phyloP scores from a whole-genome alignment of 2,329 filamentous ascomycete species.

The Teratosphaeria zuluensis region DNA sequence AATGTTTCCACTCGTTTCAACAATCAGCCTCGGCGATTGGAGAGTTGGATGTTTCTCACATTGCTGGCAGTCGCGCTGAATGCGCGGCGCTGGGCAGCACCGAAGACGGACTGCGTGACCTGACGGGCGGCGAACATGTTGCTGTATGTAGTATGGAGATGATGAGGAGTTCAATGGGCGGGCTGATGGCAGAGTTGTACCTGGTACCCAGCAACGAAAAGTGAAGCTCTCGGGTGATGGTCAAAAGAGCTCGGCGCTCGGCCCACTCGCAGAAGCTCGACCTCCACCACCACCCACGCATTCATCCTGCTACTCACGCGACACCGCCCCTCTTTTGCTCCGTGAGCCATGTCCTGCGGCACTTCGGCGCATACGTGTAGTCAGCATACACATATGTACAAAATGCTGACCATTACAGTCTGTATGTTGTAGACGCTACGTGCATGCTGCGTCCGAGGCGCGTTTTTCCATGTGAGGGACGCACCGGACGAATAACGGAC shows the following conservation, averaged over 20 bases:
- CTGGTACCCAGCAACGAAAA: neutral
- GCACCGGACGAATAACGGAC: neutral
- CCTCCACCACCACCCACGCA: neutral
- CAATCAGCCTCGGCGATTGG: neutral
- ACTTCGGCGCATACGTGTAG: too few relatives aligned
- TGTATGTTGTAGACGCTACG: too few relatives aligned
- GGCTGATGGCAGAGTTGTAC: neutral
- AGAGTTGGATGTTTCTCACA: slow-evolving; percentile 27
- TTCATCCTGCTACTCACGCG: neutral
- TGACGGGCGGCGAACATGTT: slow-evolving; percentile 63
- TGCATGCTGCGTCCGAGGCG: neutral
- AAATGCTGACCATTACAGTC: too few relatives aligned
- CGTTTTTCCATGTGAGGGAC: neutral
- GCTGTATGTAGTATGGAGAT: slow-evolving; percentile 9
- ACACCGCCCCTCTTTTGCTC: neutral
- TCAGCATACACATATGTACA: too few relatives aligned
- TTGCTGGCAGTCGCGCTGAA: slow-evolving; percentile 45
- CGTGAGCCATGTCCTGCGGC: neutral
- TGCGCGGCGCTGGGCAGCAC: slow-evolving; percentile 41
- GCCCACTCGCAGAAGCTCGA: neutral
- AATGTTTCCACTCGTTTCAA: neutral
- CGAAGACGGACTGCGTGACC: slow-evolving; percentile 31
- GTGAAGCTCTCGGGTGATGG: neutral
- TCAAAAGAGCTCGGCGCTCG: neutral
- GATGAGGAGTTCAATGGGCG: neutral